Evolutionary conservation across 306 rosid species (phyloP), one percentile per base, ranked within the genome.

Genomic region (Macrotyloma uniflorum): DNA sequence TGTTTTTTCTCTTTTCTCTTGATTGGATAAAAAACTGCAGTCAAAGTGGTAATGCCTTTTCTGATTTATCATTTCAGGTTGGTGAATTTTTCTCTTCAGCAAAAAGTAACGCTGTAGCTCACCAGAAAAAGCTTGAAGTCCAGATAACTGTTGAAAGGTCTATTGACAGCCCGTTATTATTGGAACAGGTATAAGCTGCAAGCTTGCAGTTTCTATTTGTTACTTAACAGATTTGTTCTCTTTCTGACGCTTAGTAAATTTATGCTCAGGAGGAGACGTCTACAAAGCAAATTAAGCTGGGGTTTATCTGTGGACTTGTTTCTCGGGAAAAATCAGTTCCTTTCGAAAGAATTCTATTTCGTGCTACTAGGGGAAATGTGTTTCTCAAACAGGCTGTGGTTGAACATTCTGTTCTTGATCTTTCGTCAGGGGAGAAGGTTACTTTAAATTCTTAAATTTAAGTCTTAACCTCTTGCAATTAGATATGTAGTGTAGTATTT

Each of bases 281-380:
- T 55, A 30, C 63, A 20, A 90, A 92, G 81, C 92, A 92, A 62
- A 66, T 94, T 81, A 92, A 85, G 80, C 84, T 90, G 75, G 97
- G 98, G 47, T 90, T 78, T 71, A 73, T 83, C 46, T 68, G 90
- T 54, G 98, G 98, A 73, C 96, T 94, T 80, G 93, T 94, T 89
- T 83, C 86, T 2, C 88, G 94, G 76, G 90, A 84, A 80, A 94
- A 91, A 66, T 81, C 90, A 22, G 83, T 85, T 88, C 82, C 92
- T 63, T 94, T 90, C 15, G 94, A 94, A 77, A 86, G 90, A 85
- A 90, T 88, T 74, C 49, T 94, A 73, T 94, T 89, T 84, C 92
- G 94, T 79, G 88, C 94, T 49, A 92, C 96, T 18, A 81, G 98
- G 87, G 97, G 97, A 74, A 94, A 94, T 83, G 86, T 94, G 82